A percentile compares a stretch with the other conserved stretches of the same genome.
phyloP scores from a whole-genome alignment of 257 asterid species.

The Scutellaria galericulata region DNA sequence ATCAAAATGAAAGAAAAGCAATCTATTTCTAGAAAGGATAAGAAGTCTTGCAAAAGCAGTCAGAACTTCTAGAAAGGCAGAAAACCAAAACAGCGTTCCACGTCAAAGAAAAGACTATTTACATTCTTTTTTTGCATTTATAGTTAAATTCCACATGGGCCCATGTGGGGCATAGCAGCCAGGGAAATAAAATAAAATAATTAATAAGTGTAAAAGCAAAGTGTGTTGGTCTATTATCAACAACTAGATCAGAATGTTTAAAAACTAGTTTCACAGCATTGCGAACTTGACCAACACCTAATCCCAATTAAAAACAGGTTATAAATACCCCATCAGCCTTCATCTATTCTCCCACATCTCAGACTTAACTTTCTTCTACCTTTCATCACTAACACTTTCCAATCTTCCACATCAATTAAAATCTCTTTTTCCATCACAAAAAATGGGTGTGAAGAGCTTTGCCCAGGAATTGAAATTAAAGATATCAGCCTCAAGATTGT shows the following conservation, averaged over 20 bases:
- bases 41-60: not conserved
- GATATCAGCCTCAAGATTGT: constrained; percentile 34
- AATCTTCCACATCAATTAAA: no score
- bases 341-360: not conserved
- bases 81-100: not conserved
- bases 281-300: no score
- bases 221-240: no score
- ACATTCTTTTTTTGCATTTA: no score
- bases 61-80: not conserved
- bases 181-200: no score
- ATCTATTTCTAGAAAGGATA: not conserved
- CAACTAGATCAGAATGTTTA: no score
- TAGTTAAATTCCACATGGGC: no score
- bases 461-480: constrained; percentile 38
- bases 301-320: not conserved
- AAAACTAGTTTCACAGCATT: no score
- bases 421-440: not conserved
- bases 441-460: constrained; percentile 37
- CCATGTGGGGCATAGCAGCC: no score
- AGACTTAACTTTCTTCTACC: not conserved
- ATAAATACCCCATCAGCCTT: not conserved
- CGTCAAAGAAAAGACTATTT: no score
- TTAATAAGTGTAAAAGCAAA: no score
- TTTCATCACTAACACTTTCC: not conserved
- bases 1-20: not conserved